phyloP scores from a whole-genome alignment of 1,284 basidiomycete species.

The Moesziomyces antarcticus region DNA sequence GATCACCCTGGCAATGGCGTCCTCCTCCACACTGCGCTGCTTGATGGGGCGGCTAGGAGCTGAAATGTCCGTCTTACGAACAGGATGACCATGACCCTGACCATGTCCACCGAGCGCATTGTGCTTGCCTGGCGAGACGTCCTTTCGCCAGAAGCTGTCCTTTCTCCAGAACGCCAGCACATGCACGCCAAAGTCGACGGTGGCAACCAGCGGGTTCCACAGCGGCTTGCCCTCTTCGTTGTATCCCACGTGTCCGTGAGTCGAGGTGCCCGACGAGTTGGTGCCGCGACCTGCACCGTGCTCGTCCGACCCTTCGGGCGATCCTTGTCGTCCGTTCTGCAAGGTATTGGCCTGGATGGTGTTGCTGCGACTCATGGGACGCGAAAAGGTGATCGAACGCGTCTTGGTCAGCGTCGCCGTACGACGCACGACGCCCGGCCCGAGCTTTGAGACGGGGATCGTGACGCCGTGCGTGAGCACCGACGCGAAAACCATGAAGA shows the following conservation, averaged over 20 bases:
- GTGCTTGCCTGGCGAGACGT: slow-evolving; percentile 31
- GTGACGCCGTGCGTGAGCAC: slow-evolving; percentile 70
- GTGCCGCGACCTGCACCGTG: background rate
- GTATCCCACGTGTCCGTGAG: slow-evolving; percentile 33
- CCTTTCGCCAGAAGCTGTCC: slow-evolving; percentile 59
- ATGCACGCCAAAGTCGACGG: slow-evolving; percentile 24
- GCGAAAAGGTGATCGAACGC: slow-evolving; percentile 35
- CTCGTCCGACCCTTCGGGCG: slow-evolving; percentile 5
- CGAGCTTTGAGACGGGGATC: slow-evolving; percentile 63
- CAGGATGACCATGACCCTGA: background rate
- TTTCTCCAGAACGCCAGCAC: slow-evolving; percentile 52
- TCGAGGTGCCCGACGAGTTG: slow-evolving; percentile 3
- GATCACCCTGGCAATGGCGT: slow-evolving; percentile 2
- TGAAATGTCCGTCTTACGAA: slow-evolving; percentile 24
- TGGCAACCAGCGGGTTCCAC: slow-evolving; percentile 56
- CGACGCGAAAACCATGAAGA: slow-evolving; percentile 71
- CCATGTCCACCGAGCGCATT: slow-evolving; percentile 10
- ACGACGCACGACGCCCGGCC: slow-evolving; percentile 52
- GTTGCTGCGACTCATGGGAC: slow-evolving; percentile 34
- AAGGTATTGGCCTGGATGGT: slow-evolving; percentile 18
- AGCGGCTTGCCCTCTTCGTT: slow-evolving; percentile 26
- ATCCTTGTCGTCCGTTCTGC: background rate
- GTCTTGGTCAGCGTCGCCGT: slow-evolving; percentile 50
- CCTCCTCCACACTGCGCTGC: slow-evolving; percentile 32
- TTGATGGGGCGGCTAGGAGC: slow-evolving; percentile 20